Base-by-base conservation (phyloP, 768 basidiomycete genomes). In the Leccinum incarnatum region DNA sequence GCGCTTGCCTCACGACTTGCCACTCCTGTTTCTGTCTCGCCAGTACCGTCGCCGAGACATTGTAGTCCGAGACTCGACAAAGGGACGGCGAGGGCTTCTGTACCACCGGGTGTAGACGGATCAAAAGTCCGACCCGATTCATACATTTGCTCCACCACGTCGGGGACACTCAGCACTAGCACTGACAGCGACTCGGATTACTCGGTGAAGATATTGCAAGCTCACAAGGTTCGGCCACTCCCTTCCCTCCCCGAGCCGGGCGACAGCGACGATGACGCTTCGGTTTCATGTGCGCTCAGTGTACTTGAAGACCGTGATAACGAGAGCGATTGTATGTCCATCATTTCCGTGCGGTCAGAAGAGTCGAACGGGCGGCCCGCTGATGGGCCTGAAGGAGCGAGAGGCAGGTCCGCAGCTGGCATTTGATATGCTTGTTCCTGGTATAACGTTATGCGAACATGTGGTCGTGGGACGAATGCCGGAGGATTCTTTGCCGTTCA, bases 291-390 rank as follows among this genome's bases (percentile, higher is more conserved):
- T 2, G 36, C 14, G 11, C 15, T 37, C 27, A 34, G 32, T 49
- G 30, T 27, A 27, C 54, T 32, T 12, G 32, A 19, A 36, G 23
- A 17, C 19, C 29, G 29, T 23, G 55, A 17, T 14, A 21, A 6
- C 15, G 52, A n/a, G 40, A 66, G 57, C 51, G 45, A 51, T 19
- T 69, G 63, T 14, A 51, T 37, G 50, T 71, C 62, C 27, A 45
- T 45, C 51, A 12, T 55, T 11, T 55, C 69, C 5, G 60, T 73
- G 17, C 71, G 66, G 72, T 74, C 71, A 34, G 65, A 72, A 45
- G 72, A 87, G 76, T 25, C 72, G 72, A 57, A 36, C 65, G 73
- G 75, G 23, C 56, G 53, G n/a, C 12, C 42, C 2, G 51, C 23
- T 6, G 55, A 70, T 19, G 17, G 3, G 23, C 25, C 25, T 19